Evolutionary conservation across 495 filamentous ascomycete genomes (phyloP).

Genomic region (Cenococcum geophilum): DNA sequence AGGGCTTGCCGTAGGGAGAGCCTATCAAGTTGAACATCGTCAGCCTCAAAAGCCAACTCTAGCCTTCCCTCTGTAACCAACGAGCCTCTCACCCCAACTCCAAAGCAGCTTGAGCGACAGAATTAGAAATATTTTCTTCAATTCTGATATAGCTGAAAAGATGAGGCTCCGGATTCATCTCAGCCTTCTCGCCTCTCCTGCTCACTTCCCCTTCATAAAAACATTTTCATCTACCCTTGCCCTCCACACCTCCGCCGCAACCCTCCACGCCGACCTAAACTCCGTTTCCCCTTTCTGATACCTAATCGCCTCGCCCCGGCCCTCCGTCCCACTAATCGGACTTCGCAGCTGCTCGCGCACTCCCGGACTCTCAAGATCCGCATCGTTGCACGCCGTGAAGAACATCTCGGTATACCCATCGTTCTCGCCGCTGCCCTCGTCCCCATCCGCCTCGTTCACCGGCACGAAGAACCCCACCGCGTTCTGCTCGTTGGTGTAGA

Average conservation of each 20-base stretch:
- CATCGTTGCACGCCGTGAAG: conserved; percentile 1
- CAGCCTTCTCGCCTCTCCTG: too few species aligned
- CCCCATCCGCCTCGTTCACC: background rate
- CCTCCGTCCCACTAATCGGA: background rate
- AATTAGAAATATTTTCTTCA: too few species aligned
- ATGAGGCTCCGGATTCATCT: too few species aligned
- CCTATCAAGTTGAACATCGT: too few species aligned
- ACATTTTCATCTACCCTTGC: background rate
- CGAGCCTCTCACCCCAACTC: too few species aligned
- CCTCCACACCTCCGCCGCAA: background rate
- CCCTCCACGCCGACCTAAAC: background rate
- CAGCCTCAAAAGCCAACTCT: too few species aligned
- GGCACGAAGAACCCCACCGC: background rate
- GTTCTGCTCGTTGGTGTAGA: background rate
- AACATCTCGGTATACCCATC: background rate
- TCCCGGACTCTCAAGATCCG: background rate
- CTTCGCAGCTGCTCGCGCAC: background rate
- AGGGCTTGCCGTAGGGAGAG: too few species aligned
- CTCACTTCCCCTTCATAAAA: background rate
- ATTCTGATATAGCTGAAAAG: too few species aligned
- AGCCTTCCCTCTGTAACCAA: too few species aligned
- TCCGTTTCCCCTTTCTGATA: background rate
- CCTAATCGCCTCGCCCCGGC: background rate
- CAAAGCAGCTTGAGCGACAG: too few species aligned
- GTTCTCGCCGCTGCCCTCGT: background rate